Evolutionary conservation across 495 filamentous ascomycete genomes (phyloP), one percentile per base, ranked within the genome.

Genomic region (Polyplosphaeria fusca): DNA sequence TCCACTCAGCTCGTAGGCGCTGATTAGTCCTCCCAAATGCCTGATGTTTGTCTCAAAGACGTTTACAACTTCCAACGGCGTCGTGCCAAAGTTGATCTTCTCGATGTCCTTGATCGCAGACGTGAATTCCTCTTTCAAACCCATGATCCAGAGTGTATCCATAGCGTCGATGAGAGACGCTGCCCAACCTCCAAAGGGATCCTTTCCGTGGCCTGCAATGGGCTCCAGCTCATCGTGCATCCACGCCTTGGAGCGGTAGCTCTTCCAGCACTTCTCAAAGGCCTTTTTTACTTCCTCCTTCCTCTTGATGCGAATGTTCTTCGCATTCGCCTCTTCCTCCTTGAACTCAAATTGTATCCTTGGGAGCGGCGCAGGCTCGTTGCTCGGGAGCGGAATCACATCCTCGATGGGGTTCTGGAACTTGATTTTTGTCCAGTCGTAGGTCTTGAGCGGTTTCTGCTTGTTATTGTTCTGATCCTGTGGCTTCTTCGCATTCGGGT

Each of bases 121-220:
- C 32, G 81, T 72, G 43, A 86, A 82, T 39, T 87, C 84, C 1
- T 79, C 71, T 19, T 77, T 74, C 61, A 86, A 59, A 0, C 71
- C 82, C 82, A 86, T 85, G 23, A 87, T 83, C 67, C 81, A 74
- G 1, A 87, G 70, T 2, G 80, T 81, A 72, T 87, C 84, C 14
- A 87, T 67, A 4, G 77, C 73, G 67, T 87, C 84, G 13, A 87
- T 78, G 53, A 81, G 68, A 1, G 76, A 80, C 9, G 79, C 83
- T 28, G 76, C 79, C 81, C 80, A 87, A 9, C 83, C 83, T 48
- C 78, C 82, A 71, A 86, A 86, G 1, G 74, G 71, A 58, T 79
- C 72, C 20, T 68, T 64, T 16, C 23, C 24, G 0, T 68, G 68
- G 14, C 71, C 71, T 13, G 59, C 61, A 12, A 74, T 60, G 0